Evolutionary conservation across 2,329 filamentous ascomycete genomes (phyloP).

Genomic region (Mycosphaerella sp.): DNA sequence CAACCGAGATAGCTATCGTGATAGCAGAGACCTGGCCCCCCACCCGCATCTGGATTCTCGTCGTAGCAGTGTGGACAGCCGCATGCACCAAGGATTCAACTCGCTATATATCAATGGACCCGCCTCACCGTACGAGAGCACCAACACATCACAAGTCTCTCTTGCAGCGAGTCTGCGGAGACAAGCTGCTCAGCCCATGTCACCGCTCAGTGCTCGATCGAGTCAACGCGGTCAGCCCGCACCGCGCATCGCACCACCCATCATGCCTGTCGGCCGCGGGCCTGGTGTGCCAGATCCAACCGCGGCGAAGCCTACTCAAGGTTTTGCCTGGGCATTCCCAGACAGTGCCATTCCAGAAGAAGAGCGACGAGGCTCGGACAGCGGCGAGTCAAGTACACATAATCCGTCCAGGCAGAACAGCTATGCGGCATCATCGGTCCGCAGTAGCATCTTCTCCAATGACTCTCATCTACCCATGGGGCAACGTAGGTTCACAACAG

Average conservation of each 20-base stretch:
- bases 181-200: constrained; percentile 44
- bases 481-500: constrained; percentile 62
- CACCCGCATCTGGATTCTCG: constrained; percentile 51
- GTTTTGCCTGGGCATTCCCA: constrained; percentile 78
- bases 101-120: constrained; percentile 60
- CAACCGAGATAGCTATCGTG: constrained; percentile 27
- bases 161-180: constrained; percentile 63
- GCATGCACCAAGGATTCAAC: constrained; percentile 65
- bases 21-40: constrained; percentile 40
- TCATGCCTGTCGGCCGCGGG: constrained; percentile 61
- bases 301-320: constrained; percentile 73
- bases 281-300: constrained; percentile 57
- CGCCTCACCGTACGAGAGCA: constrained; percentile 65
- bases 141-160: constrained; percentile 70
- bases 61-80: constrained; percentile 73
- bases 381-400: constrained; percentile 42
- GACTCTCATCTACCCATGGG: constrained; percentile 67
- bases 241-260: constrained; percentile 64
- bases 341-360: constrained; percentile 57
- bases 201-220: constrained; percentile 37
- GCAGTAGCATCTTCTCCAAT: constrained; percentile 71
- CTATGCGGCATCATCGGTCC: constrained; percentile 68
- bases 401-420: constrained; percentile 67
- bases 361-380: constrained; percentile 44
- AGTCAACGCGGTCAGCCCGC: constrained; percentile 37